Base-by-base conservation (phyloP, 2,329 filamentous ascomycete genomes). In the Penicillium fuscoglaucum region DNA sequence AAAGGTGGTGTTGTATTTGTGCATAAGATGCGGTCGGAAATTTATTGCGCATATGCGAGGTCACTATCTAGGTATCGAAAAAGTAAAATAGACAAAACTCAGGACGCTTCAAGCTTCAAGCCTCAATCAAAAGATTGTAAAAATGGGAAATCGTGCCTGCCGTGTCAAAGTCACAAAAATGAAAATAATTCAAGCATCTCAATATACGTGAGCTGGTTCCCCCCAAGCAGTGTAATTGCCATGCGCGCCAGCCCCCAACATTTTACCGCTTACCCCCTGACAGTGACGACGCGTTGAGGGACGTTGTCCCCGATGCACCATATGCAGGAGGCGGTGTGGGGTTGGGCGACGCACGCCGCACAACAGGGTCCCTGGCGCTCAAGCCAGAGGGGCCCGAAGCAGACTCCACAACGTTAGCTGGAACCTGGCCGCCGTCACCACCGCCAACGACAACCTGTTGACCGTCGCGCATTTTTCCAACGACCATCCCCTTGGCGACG, bases 401-500 rank as follows among this genome's bases (percentile, higher is more conserved):
- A 31, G 49, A 41, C 57, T 31, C 49, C 55, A 35, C 59, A 37
- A 50, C 55, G 21, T 56, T 63, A 41, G 65, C 51, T 13, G 72
- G 65, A 6, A 74, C 54, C n/a, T 74, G 66, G 21, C 78, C 78
- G 29, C 79, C 79, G 61, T 81, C 79, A 31, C 78, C 79, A 29
- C 69, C 65, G 31, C 79, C 79, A 12, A 82, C 79, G 31, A 82
- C 72, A 12, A 82, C 74, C 63, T 81, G 74, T 58, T 80, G 71
- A 8, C 79, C 79, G 54, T 80, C 77, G 43, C 74, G 77, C 76
- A 81, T 80, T 39, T 74, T 76, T 24, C 79, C 80, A 37, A 81
- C 76, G 3, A 81, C 77, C 95, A 99, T 98, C 41, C 95, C 92
- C 80, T 96, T 97, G 21, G 93, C 95, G 1, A 98, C 95, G 43